A percentile compares a stretch with the other conserved stretches of the same genome.
These are phyloP conservation scores for Penicillium coprophilum DNA, from an alignment of 495 filamentous ascomycete genomes.

Conservation along the genomic window DNA sequence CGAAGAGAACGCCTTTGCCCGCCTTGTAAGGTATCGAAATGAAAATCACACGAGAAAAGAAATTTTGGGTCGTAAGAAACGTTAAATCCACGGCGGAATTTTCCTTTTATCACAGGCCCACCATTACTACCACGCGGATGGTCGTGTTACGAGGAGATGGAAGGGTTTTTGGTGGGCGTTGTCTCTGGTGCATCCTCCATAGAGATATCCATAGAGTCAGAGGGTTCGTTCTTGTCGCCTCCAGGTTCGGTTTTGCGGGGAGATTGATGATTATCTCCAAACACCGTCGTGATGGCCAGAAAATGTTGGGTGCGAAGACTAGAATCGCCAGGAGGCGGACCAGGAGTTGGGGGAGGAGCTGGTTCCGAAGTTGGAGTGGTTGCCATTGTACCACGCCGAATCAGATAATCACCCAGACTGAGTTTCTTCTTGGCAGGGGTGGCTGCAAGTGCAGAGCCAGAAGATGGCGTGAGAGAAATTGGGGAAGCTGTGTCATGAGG, in stretches of 20 bases:
- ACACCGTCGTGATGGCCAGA: slow-evolving; percentile 1
- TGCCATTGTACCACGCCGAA: slow-evolving; percentile 44
- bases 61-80: slow-evolving; percentile 34
- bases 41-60: slow-evolving; percentile 28
- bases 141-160: slow-evolving; percentile 29
- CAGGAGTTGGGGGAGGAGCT: slow-evolving; percentile 22
- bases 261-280: neutral
- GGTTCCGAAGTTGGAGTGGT: slow-evolving; percentile 40
- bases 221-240: slow-evolving; percentile 21
- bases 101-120: slow-evolving; percentile 17
- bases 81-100: slow-evolving; percentile 19
- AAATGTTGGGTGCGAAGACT: neutral
- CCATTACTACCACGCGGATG: slow-evolving; percentile 16
- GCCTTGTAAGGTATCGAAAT: slow-evolving; percentile 19
- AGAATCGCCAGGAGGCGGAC: neutral
- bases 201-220: slow-evolving; percentile 26
- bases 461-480: slow-evolving; percentile 19
- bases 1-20: slow-evolving; percentile 26
- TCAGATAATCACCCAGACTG: slow-evolving; percentile 67
- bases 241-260: slow-evolving; percentile 20
- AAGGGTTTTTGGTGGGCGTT: slow-evolving; percentile 29
- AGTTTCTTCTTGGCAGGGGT: slow-evolving; percentile 65
- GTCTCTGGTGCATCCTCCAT: slow-evolving; percentile 38
- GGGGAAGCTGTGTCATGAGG: slow-evolving; percentile 31
- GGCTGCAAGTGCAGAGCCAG: slow-evolving; percentile 45